Evolutionary conservation across 192 early-diverging fungal species (phyloP), one percentile per base, ranked within the genome.

Genomic region (Spinellus fusiger): DNA sequence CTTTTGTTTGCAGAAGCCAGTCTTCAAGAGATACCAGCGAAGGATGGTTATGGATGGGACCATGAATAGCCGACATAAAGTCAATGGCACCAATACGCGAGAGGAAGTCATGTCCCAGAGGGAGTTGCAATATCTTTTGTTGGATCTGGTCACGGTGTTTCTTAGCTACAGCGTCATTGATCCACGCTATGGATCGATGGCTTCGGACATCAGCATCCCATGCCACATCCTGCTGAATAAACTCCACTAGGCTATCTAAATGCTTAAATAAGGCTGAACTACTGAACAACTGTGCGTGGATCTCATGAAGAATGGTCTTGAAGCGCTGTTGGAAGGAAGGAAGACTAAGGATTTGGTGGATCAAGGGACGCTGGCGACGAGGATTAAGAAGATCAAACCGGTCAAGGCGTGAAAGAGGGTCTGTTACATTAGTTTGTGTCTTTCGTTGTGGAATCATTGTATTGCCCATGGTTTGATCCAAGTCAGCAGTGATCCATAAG

Each of bases 401-500:
- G 26, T 63, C 61, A 7, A 63, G 16, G 7, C 20, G 8, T 23
- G n/a, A 8, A 2, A 53, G 31, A 5, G 27, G 7, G 4, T 33
- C 3, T 3, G 40, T 3, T 12, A n/a, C 47, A 13, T n/a, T 38
- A 49, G 26, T 51, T 18, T 18, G 29, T 59, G 32, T 61, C 23
- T 4, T 47, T 1, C 47, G 54, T 7, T 6, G 18, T 12, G 37
- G 20, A 10, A 55, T 40, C 35, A 63, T 55, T 5, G 68, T 64
- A 1, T 44, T 68, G 10, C 77, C 70, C 48, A 75, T 64, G 15
- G 68, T 73, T 16, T 68, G 61, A 40, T 74, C 77, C 22, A 73
- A 61, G 37, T 74, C 73, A 1, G 60, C 63, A 1, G 72, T 52
- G 4, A 77, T 37, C 63, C 66, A 77, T 18, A 47, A 54, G 56